A percentile compares a stretch with the other conserved stretches of the same genome.
Conservation (phyloP, 441 rosid species). For the Theobroma grandiflorum region DNA sequence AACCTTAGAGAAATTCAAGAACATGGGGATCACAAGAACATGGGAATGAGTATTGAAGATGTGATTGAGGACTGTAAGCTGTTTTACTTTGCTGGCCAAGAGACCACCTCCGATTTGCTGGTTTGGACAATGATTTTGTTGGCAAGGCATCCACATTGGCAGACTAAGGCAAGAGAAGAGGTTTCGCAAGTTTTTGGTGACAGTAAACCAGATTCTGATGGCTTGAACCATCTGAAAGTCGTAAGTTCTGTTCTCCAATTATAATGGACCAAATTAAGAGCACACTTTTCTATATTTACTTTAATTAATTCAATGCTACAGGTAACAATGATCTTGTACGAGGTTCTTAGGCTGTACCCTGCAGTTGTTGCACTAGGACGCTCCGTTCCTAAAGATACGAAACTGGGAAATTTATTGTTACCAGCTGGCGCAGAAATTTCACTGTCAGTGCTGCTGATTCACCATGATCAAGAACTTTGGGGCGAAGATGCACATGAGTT, state of each 20-base stretch:
- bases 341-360: conserved; percentile 40
- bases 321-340: conserved; percentile 21
- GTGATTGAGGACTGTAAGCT: conserved; percentile 55
- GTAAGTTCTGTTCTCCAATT: conserved; percentile 29
- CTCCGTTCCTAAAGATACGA: not conserved
- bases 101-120: conserved; percentile 29
- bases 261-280: too few species aligned
- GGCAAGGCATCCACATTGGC: conserved; percentile 37
- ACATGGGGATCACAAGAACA: conserved; percentile 23
- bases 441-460: not conserved
- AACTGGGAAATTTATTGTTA: not conserved
- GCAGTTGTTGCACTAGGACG: not conserved
- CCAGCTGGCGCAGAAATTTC: not conserved
- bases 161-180: conserved; percentile 38
- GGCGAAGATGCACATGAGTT: conserved; percentile 36
- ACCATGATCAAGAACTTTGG: conserved; percentile 4
- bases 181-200: conserved; percentile 29
- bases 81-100: conserved; percentile 54
- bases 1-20: conserved; percentile 38
- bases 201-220: conserved; percentile 22
- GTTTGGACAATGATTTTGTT: conserved; percentile 34
- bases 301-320: not conserved
- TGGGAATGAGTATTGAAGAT: conserved; percentile 45
- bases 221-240: conserved; percentile 39
- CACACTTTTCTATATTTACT: not conserved